Evolutionary conservation across 768 basidiomycete species (phyloP), one percentile per base, ranked within the genome.

Genomic region (Mycena galopus): DNA sequence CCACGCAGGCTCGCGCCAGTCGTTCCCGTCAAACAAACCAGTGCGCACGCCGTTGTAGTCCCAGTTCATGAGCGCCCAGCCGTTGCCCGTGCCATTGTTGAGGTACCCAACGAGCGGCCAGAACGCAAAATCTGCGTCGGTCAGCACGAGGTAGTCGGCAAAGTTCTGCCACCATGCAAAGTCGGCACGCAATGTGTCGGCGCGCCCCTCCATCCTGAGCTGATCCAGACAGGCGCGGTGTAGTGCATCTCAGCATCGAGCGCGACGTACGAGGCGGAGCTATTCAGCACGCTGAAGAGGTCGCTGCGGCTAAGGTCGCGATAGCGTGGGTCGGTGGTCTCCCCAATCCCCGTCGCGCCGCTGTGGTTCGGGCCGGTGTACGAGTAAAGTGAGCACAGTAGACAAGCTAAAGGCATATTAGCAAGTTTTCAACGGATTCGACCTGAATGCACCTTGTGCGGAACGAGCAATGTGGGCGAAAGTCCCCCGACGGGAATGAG

Each of bases 31-130:
- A 32, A 66, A 70, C 21, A 75, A 44, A 0, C 71, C 71, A 27
- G 57, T 67, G 63, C 65, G 58, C 53, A 23, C 29, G 3, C 72
- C 72, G 11, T 29, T 29, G 9, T 32, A 3, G 35, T 72, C 69
- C 74, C 74, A 75, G 71, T 73, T 73, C 71, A 73, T 69, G 39
- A 75, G 61, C 47, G 71, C 51, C 74, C 74, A 75, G 17, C 74
- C 74, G 58, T 75, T 69, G 23, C 71, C 71, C n/a, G 10, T 4
- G 21, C 65, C 58, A 47, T 67, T 65, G 25, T 62, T 67, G 4
- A 72, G 67, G 47, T 72, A 75, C 5, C 74, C 74, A 8, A 75
- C 74, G 44, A 71, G 69, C 27, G 73, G 69, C 69, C 69, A 74
- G 55, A 67, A 67, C 11, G 71, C 71, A 55, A 66, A 71, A 55